Base-by-base conservation (phyloP, 2,329 filamentous ascomycete genomes). In the Plenodomus biglobosus region DNA sequence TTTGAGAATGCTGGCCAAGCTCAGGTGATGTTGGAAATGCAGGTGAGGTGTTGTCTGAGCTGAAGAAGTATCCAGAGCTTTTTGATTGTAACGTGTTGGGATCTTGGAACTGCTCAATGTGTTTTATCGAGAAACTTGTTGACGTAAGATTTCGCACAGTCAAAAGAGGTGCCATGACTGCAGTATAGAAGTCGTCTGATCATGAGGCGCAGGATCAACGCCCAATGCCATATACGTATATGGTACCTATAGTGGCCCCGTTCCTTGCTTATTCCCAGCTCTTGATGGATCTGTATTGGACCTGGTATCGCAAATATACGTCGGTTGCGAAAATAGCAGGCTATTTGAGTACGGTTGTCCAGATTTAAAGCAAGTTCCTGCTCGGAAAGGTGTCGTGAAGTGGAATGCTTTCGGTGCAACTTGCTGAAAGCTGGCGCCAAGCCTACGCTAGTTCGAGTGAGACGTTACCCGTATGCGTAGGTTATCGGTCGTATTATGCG, bases 81-180 rank as follows among this genome's bases (percentile, higher is more conserved):
- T 52, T 69, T 45, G 49, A 68, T 53, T 71, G 64, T 35, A 63
- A 56, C 15, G 77, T 70, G 53, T 80, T 75, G 44, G 73, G 77
- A 39, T 75, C 79, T 58, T 85, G 81, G 69, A 91, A 91, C 58
- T 86, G 85, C 75, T 95, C 88, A 49, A 92, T 77, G 50, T 78
- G 71, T 70, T 85, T 85, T 61, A 96, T 80, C 58, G 86, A 83
- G 46, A 96, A 76, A n/a, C 84, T 79, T 40, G 82, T 85, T 48
- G 82, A 78, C 38, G 89, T 92, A 56, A 95, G 76, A 71, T 96
- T 96, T 63, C 92, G 90, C 62, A 96, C 83, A 3, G 82, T 88
- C 58, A 96, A 76, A 17, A 68, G 62, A n/a, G 62, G 43, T n/a
- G 59, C 48, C 66, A 69, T 69, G n/a, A 20, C 24, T 11, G 17